A percentile compares a stretch with the other conserved stretches of the same genome.
Evolutionary conservation across 139 green algal genomes (phyloP).

Genomic region (Coelastrella sp.): DNA sequence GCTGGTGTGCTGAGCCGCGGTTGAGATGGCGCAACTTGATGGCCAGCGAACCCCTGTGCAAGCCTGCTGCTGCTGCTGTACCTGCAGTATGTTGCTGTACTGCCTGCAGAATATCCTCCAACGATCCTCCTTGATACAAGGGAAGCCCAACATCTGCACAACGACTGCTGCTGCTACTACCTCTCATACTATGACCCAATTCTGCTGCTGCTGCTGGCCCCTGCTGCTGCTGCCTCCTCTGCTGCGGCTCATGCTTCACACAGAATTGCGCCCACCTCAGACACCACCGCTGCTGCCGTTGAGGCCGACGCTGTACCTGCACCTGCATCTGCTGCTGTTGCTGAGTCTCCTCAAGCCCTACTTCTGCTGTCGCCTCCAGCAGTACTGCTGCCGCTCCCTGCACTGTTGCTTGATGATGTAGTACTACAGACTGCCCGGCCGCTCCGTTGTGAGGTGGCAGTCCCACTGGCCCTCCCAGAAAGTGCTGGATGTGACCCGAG

Average conservation of each 20-base stretch:
- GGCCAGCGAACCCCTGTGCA: not conserved
- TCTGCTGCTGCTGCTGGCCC: not conserved
- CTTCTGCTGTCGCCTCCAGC: not conserved
- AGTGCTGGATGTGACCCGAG: not conserved
- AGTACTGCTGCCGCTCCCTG: not conserved
- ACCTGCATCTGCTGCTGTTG: not conserved
- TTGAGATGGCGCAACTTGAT: not conserved
- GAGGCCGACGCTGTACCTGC: not conserved
- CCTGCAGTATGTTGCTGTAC: not conserved
- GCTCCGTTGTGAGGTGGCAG: not conserved
- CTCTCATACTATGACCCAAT: too few species aligned
- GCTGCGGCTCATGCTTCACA: not conserved
- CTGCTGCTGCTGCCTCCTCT: not conserved
- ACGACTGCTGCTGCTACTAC: not conserved
- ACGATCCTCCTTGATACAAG: not conserved
- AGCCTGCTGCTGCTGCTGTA: not conserved
- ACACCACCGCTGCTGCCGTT: slow-evolving; percentile 10
- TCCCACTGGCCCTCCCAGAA: not conserved
- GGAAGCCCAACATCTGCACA: not conserved
- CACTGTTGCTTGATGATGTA: slow-evolving; percentile 11
- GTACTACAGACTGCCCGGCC: not conserved
- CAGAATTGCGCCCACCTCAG: not conserved
- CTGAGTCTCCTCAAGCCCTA: not conserved
- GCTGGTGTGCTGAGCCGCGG: not conserved
- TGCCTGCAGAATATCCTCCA: not conserved